phyloP scores from a whole-genome alignment of 257 asterid species.

The Scutellaria barbata region DNA sequence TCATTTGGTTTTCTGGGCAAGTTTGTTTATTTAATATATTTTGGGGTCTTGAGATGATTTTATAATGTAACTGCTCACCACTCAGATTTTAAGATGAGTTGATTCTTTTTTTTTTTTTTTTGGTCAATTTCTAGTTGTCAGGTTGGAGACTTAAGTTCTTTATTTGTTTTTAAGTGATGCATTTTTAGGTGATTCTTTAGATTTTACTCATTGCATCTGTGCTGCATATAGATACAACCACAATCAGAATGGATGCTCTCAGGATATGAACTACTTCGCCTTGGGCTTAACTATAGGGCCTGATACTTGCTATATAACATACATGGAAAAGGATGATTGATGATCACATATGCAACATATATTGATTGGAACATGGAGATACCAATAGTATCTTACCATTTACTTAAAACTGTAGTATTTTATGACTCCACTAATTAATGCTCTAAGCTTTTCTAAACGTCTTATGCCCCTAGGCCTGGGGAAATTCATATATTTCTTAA shows the following conservation, averaged over 20 bases:
- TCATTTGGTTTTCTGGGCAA: neutral
- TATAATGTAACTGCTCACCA: neutral
- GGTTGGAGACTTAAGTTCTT: neutral
- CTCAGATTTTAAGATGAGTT: neutral
- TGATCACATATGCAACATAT: neutral
- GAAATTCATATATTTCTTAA: neutral
- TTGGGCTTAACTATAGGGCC: neutral
- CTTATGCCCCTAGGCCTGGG: neutral
- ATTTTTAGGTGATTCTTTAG: neutral
- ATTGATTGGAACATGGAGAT: neutral
- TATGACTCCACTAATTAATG: neutral
- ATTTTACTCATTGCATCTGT: neutral
- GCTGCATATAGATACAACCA: slow-evolving; percentile 13
- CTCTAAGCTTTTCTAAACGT: neutral
- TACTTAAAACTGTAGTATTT: neutral
- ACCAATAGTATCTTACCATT: neutral
- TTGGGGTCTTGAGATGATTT: slow-evolving; percentile 12
- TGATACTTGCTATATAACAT: neutral
- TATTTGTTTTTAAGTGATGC: neutral
- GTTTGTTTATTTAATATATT: neutral
- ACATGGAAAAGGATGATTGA: slow-evolving; percentile 4
- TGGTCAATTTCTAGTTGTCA: neutral
- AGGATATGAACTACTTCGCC: neutral
- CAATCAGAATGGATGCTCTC: neutral
- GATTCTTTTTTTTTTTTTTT: neutral